These are phyloP conservation scores for Parascedosporium putredinis DNA, from an alignment of 2,329 filamentous ascomycete species.

Conservation along the genomic window DNA sequence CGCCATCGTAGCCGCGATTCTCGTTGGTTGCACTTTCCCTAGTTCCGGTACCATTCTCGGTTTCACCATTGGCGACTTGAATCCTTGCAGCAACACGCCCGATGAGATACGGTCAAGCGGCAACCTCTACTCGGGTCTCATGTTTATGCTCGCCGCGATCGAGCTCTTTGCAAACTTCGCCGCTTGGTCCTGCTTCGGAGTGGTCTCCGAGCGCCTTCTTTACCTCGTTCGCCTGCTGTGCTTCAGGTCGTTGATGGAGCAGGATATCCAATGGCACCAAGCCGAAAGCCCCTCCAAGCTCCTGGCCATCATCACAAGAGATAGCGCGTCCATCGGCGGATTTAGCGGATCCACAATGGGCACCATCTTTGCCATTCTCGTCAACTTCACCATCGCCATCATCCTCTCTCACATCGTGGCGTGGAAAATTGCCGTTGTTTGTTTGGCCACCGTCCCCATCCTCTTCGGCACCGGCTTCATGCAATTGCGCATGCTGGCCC, in stretches of 20 bases:
- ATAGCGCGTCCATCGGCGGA: constrained; percentile 41
- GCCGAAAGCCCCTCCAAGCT: constrained; percentile 38
- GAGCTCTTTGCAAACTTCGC: constrained; percentile 49
- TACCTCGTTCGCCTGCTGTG: constrained; percentile 45
- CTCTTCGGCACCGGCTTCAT: constrained; percentile 43
- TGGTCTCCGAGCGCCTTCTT: constrained; percentile 45
- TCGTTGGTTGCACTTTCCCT: constrained; percentile 48
- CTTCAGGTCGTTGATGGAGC: constrained; percentile 44
- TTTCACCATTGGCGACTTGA: constrained; percentile 46
- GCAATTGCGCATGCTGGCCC: constrained; percentile 37
- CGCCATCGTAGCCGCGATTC: constrained; percentile 36
- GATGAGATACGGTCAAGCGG: constrained; percentile 37
- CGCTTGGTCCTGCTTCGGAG: constrained; percentile 46
- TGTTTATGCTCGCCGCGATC: constrained; percentile 49
- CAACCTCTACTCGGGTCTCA: constrained; percentile 44
- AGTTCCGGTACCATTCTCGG: constrained; percentile 50
- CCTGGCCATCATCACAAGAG: constrained; percentile 43
- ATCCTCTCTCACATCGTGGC: constrained; percentile 44
- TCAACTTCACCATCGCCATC: constrained; percentile 44
- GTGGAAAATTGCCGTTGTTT: constrained; percentile 49
- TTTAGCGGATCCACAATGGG: constrained; percentile 47
- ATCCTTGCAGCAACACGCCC: constrained; percentile 36
- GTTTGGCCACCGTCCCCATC: constrained; percentile 40
- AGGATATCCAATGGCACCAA: constrained; percentile 50
- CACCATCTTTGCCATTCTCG: constrained; percentile 39